These are phyloP conservation scores for Trypanosoma platydactyli DNA, from an alignment of 208 protist species.

Conservation along the genomic window DNA sequence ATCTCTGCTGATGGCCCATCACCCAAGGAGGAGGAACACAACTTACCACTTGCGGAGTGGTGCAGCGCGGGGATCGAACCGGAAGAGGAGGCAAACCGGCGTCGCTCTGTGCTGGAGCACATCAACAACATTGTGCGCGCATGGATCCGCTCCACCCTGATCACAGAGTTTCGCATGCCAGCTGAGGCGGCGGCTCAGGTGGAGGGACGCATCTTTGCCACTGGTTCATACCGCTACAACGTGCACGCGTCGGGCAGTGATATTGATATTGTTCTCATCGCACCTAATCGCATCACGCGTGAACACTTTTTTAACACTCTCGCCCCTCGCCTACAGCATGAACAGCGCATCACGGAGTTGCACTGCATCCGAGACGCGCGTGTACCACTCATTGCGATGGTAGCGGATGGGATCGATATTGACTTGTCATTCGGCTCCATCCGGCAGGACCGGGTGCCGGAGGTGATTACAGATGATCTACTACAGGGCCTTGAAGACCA, in stretches of 20 bases:
- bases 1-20: conserved; percentile 83
- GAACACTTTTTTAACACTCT: conserved; percentile 95
- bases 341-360: conserved; percentile 82
- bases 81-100: conserved; percentile 85
- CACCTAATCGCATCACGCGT: conserved; percentile 89
- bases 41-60: conserved; percentile 68
- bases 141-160: conserved; percentile 88
- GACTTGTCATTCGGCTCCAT: conserved; percentile 96
- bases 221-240: conserved; percentile 98
- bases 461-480: conserved; percentile 93
- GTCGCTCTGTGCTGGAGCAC: conserved; percentile 77
- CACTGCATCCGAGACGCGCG: conserved; percentile 93
- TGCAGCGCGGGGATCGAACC: conserved; percentile 80
- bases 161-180: conserved; percentile 89
- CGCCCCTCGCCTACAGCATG: conserved; percentile 65
- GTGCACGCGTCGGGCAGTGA: conserved; percentile 95
- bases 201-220: conserved; percentile 96
- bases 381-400: conserved; percentile 97
- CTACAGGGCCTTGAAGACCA: conserved; percentile 94
- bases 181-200: conserved; percentile 82
- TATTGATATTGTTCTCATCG: conserved; percentile 97
- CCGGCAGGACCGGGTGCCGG: conserved; percentile 81
- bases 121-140: conserved; percentile 81
- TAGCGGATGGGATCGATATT: conserved; percentile 95
- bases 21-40: conserved; percentile 65